Conservation (phyloP, 306 rosid species). For the Vachellia pachyceras region DNA sequence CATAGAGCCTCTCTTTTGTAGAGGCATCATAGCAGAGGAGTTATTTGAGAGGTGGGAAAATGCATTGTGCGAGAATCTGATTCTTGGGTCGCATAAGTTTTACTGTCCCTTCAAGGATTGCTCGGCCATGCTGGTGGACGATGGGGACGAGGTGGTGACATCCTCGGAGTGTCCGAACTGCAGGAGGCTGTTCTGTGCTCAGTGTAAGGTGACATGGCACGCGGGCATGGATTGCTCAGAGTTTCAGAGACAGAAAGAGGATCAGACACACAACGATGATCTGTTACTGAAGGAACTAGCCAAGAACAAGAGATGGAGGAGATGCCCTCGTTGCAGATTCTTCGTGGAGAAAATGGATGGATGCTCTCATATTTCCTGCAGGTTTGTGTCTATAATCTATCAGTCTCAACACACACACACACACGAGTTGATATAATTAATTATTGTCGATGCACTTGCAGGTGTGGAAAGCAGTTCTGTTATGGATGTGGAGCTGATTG, state of each 20-base stretch:
- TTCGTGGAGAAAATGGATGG: conserved; percentile 58
- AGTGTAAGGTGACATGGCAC: conserved; percentile 70
- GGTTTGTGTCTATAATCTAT: conserved; percentile 31
- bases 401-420: too few relatives aligned
- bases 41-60: conserved; percentile 66
- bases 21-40: conserved; percentile 45
- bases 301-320: conserved; percentile 48
- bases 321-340: conserved; percentile 56
- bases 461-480: conserved; percentile 55
- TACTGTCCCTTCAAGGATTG: conserved; percentile 70
- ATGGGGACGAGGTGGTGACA: conserved; percentile 45
- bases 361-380: conserved; percentile 62
- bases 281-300: conserved; percentile 52
- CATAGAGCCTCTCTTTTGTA: conserved; percentile 52
- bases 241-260: conserved; percentile 40
- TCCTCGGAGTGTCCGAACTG: conserved; percentile 62
- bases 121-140: conserved; percentile 52
- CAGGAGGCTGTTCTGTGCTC: conserved; percentile 65
- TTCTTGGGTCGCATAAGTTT: conserved; percentile 44
- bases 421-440: too few relatives aligned
- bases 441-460: background rate
- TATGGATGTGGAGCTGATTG: conserved; percentile 52
- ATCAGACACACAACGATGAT: conserved; percentile 53
- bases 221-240: conserved; percentile 46
- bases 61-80: conserved; percentile 51